phyloP scores from a whole-genome alignment of 495 filamentous ascomycete genomes.

The Annulohypoxylon moriforme region DNA sequence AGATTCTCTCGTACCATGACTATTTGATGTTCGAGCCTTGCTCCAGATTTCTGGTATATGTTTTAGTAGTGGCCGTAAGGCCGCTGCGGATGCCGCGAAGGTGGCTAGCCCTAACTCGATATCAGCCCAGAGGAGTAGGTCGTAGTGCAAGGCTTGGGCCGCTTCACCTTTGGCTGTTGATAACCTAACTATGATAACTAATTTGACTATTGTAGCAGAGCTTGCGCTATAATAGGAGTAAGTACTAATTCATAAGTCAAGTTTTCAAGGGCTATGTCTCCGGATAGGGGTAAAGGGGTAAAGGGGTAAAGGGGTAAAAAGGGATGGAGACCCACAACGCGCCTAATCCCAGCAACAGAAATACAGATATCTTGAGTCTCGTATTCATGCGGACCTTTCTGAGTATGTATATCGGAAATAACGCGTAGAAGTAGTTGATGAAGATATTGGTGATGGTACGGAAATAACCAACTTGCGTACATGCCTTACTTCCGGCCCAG shows the following conservation, averaged over 20 bases:
- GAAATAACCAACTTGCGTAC: constrained; percentile 44
- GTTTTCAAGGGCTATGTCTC: not conserved
- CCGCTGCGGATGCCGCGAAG: constrained; percentile 44
- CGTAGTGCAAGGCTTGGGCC: constrained; percentile 39
- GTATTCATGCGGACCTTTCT: constrained; percentile 35
- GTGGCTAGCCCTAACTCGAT: constrained; percentile 47
- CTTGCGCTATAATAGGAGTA: constrained; percentile 37
- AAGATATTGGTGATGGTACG: constrained; percentile 48
- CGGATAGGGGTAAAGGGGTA: not conserved
- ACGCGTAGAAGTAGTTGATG: constrained; percentile 49
- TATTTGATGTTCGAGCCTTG: constrained; percentile 18
- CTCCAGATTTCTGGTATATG: constrained; percentile 34
- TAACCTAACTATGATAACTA: constrained; percentile 44
- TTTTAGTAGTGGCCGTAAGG: constrained; percentile 41
- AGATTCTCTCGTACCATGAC: constrained; percentile 20
- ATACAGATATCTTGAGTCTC: constrained; percentile 38
- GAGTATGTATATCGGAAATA: constrained; percentile 44
- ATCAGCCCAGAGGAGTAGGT: constrained; percentile 48
- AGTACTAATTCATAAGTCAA: constrained; percentile 1
- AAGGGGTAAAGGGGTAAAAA: constrained; percentile 3
- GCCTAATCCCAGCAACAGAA: constrained; percentile 44
- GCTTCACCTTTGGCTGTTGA: constrained; percentile 32
- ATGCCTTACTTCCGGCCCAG: constrained; percentile 45
- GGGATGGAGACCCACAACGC: constrained; percentile 37
- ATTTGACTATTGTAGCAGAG: constrained; percentile 46